Conservation (phyloP, 257 asterid species). For the Craterostigma plantagineum region DNA sequence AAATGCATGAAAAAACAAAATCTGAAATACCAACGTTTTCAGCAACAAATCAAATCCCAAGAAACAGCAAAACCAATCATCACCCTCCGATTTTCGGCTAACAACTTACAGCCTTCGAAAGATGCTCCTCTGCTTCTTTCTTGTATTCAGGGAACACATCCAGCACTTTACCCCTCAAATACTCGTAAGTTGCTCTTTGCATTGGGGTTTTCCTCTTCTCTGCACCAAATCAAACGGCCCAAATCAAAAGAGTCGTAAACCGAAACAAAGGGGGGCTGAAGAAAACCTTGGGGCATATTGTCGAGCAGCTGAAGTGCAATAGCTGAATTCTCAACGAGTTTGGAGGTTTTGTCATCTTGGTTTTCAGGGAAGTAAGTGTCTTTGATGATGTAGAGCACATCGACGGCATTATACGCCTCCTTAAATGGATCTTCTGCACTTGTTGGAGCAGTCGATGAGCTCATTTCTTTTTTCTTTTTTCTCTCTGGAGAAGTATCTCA, state of each 20-base stretch:
- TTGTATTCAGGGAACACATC: constrained; percentile 66
- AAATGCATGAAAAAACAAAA: too few species aligned
- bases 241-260: constrained; percentile 1
- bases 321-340: constrained; percentile 26
- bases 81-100: neutral
- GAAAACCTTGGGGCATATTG: constrained; percentile 41
- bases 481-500: too few species aligned
- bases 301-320: constrained; percentile 42
- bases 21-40: too few species aligned
- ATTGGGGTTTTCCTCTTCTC: constrained; percentile 53
- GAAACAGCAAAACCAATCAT: neutral
- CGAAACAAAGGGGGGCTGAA: neutral
- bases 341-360: constrained; percentile 37
- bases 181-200: constrained; percentile 66
- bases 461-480: too few species aligned
- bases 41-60: constrained; percentile 2
- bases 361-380: constrained; percentile 44
- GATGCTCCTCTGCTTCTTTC: constrained; percentile 94
- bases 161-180: constrained; percentile 63
- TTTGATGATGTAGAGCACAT: constrained; percentile 37
- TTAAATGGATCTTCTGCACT: constrained; percentile 30
- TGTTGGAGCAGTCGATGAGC: too few species aligned
- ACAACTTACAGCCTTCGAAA: constrained; percentile 72
- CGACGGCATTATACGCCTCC: constrained; percentile 33
- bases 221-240: constrained; percentile 18